These are phyloP conservation scores for Sporormia fimetaria DNA, from an alignment of 495 filamentous ascomycete genomes.

Conservation along the genomic window DNA sequence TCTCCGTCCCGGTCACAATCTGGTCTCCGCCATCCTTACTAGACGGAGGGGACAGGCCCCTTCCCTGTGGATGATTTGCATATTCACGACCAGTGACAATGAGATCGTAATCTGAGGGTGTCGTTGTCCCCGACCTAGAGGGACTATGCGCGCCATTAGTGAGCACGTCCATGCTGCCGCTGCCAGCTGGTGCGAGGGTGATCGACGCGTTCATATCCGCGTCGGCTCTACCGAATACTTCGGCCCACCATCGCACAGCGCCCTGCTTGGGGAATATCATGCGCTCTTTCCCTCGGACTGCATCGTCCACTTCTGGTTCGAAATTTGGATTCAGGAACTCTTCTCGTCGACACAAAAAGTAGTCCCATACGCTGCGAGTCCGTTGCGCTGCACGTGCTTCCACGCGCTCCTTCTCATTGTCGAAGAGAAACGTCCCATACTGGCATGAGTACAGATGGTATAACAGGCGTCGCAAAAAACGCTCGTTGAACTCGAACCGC, in stretches of 20 bases:
- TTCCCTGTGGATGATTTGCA: too few species aligned
- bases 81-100: too few species aligned
- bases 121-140: too few species aligned
- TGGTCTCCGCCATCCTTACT: too few species aligned
- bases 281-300: slow-evolving; percentile 62
- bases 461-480: slow-evolving; percentile 77
- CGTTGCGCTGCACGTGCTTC: slow-evolving; percentile 59
- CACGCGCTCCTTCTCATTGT: slow-evolving; percentile 80
- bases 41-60: too few species aligned
- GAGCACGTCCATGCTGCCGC: not conserved
- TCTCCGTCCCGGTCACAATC: slow-evolving; percentile 20
- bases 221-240: slow-evolving; percentile 73
- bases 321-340: slow-evolving; percentile 78
- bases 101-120: too few species aligned
- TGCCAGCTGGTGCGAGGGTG: not conserved
- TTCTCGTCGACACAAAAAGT: slow-evolving; percentile 67
- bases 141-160: too few species aligned
- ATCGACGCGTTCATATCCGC: slow-evolving; percentile 78
- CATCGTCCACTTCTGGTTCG: slow-evolving; percentile 64
- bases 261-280: slow-evolving; percentile 65
- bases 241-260: slow-evolving; percentile 81
- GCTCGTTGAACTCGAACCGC: slow-evolving; percentile 94
- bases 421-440: slow-evolving; percentile 92
- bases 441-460: slow-evolving; percentile 96
- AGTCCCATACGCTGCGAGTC: slow-evolving; percentile 90